Evolutionary conservation across 768 basidiomycete genomes (phyloP).

Genomic region (Auricularia heimuer): DNA sequence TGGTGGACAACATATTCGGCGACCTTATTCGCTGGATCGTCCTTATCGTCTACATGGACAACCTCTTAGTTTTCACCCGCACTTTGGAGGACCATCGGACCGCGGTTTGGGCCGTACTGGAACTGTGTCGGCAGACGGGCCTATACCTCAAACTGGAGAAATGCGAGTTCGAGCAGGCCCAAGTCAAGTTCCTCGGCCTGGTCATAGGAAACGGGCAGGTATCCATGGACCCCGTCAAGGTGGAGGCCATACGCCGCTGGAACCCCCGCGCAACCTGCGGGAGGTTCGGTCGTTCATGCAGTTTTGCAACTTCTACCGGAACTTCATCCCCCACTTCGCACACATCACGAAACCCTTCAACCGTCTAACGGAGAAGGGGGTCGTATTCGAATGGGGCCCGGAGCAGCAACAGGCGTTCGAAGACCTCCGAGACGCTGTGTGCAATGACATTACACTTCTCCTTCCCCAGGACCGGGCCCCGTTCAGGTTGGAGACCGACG

Average conservation of each 20-base stretch:
- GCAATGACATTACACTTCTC: no score
- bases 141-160: constrained; percentile 29
- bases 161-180: constrained; percentile 27
- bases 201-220: constrained; percentile 24
- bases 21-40: not conserved
- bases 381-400: not conserved
- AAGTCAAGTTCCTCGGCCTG: constrained; percentile 34
- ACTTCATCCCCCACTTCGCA: constrained; percentile 22
- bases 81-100: constrained; percentile 3
- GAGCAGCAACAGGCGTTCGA: not conserved
- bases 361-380: not conserved
- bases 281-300: constrained; percentile 21
- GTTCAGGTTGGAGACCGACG: not conserved
- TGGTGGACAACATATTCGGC: constrained; percentile 18
- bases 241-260: constrained; percentile 30
- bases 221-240: constrained; percentile 31
- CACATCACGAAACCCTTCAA: constrained; percentile 10
- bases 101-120: constrained; percentile 2
- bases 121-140: constrained; percentile 10
- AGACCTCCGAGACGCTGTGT: no score
- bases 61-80: constrained; percentile 2
- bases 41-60: constrained; percentile 3
- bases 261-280: constrained; percentile 22
- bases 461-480: not conserved
- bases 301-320: constrained; percentile 22